Percentiles rank a stretch among this genome's conserved stretches.
Conservation (phyloP, 805 yeast species). For the Metschnikowia corniflorae region DNA sequence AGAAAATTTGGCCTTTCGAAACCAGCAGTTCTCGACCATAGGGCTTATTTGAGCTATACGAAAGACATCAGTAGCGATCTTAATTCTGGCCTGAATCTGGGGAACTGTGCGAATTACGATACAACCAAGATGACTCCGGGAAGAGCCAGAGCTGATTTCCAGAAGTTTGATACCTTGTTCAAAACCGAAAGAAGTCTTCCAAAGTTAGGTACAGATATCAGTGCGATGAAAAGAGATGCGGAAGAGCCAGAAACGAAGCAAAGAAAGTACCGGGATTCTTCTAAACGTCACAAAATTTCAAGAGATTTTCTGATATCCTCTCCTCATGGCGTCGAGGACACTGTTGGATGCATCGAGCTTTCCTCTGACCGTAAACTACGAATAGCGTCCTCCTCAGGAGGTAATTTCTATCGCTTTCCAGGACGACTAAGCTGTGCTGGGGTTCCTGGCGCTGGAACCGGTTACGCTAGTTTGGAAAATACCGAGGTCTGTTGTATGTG, state of each 20-base stretch:
- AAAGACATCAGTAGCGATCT: not conserved
- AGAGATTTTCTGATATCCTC: too few species aligned
- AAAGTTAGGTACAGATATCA: not conserved
- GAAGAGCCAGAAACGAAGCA: not conserved
- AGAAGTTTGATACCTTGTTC: not conserved
- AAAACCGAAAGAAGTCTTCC: not conserved
- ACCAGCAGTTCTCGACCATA: constrained; percentile 27
- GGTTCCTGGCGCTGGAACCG: constrained; percentile 44
- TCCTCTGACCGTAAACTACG: not conserved
- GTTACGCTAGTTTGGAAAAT: constrained; percentile 15
- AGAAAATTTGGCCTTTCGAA: constrained; percentile 28
- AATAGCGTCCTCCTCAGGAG: constrained; percentile 50
- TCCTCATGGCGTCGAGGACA: constrained; percentile 31
- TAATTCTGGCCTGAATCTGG: not conserved
- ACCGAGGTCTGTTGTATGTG: constrained; percentile 36
- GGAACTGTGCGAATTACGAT: too few species aligned
- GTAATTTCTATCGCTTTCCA: constrained; percentile 46
- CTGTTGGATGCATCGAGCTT: constrained; percentile 41
- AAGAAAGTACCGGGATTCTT: not conserved
- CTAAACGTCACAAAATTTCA: too few species aligned
- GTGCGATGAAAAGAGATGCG: not conserved
- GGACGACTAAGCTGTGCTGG: constrained; percentile 57
- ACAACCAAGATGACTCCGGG: too few species aligned
- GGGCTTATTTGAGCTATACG: not conserved
- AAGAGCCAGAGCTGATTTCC: not conserved